A percentile compares a stretch with the other conserved stretches of the same genome.
Conservation (phyloP, 1,139 yeast species). For the Sugiyamaella novakii region DNA sequence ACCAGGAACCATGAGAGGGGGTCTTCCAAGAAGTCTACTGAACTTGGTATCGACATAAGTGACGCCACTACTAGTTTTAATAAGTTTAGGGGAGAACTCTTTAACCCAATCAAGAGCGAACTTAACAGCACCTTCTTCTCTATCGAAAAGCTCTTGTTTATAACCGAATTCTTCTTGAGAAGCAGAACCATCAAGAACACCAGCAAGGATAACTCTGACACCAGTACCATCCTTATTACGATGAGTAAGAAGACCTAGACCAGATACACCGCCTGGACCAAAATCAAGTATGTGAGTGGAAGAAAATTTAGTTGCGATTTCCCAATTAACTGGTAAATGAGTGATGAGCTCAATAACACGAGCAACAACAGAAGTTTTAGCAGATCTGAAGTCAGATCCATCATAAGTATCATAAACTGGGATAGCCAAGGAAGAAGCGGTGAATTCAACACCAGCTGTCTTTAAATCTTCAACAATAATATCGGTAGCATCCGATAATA, state of each 20-base stretch:
- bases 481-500: slow-evolving; percentile 71
- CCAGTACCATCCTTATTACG: slow-evolving; percentile 99
- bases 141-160: slow-evolving; percentile 91
- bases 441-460: slow-evolving; percentile 58
- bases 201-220: slow-evolving; percentile 89
- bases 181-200: slow-evolving; percentile 71
- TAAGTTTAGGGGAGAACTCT: slow-evolving; percentile 84
- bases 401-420: slow-evolving; percentile 92
- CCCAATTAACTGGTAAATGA: slow-evolving; percentile 93
- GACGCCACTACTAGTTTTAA: slow-evolving; percentile 64
- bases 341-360: slow-evolving; percentile 83
- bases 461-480: slow-evolving; percentile 66
- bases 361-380: slow-evolving; percentile 54
- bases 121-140: slow-evolving; percentile 62
- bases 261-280: slow-evolving; percentile 99
- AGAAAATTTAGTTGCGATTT: slow-evolving; percentile 73
- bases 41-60: slow-evolving; percentile 87
- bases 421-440: slow-evolving; percentile 59
- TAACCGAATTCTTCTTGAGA: slow-evolving; percentile 85
- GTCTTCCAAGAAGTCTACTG: slow-evolving; percentile 87
- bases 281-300: slow-evolving; percentile 92
- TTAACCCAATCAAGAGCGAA: slow-evolving; percentile 90
- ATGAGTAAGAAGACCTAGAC: slow-evolving; percentile 93
- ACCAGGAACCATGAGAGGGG: slow-evolving; percentile 98
- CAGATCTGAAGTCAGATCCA: slow-evolving; percentile 74